Conservation (phyloP, 768 basidiomycete genomes). For the Russula griseocarnosa region DNA sequence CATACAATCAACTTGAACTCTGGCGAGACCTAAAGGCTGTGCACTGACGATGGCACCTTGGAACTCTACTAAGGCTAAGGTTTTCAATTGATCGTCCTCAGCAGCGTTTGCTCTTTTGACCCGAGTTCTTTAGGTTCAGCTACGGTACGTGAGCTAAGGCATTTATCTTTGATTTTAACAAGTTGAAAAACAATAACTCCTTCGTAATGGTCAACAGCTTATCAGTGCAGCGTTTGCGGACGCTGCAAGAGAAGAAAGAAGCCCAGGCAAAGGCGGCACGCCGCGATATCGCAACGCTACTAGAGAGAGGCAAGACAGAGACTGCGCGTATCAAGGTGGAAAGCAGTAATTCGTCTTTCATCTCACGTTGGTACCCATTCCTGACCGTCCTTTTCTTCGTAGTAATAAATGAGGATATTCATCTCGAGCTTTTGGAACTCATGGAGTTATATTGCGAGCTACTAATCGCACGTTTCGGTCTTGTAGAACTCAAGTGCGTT, state of each 20-base stretch:
- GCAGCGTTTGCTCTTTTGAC: background rate
- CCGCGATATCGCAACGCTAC: slow-evolving; percentile 73
- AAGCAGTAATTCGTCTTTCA: slow-evolving; percentile 52
- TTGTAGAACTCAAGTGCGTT: slow-evolving; percentile 83
- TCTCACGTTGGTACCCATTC: slow-evolving; percentile 23
- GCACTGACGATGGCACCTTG: slow-evolving; percentile 45
- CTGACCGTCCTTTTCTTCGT: slow-evolving; percentile 17
- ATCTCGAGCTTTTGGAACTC: slow-evolving; percentile 84
- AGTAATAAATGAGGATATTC: slow-evolving; percentile 84
- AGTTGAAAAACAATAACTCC: background rate
- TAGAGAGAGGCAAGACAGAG: slow-evolving; percentile 79
- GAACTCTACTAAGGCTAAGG: slow-evolving; percentile 63
- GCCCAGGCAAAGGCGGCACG: slow-evolving; percentile 73
- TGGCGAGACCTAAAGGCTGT: background rate
- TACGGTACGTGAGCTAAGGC: slow-evolving; percentile 38
- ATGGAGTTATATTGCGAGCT: slow-evolving; percentile 94
- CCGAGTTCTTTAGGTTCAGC: slow-evolving; percentile 41
- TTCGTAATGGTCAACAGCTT: slow-evolving; percentile 44
- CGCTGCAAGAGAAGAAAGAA: slow-evolving; percentile 87
- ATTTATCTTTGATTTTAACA: background rate
- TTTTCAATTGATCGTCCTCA: slow-evolving; percentile 22
- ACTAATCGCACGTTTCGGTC: slow-evolving; percentile 85
- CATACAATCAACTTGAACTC: background rate
- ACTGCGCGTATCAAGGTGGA: slow-evolving; percentile 84
- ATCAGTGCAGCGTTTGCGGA: slow-evolving; percentile 80